phyloP scores from a whole-genome alignment of 257 asterid species.

The Ilex aquifolium region DNA sequence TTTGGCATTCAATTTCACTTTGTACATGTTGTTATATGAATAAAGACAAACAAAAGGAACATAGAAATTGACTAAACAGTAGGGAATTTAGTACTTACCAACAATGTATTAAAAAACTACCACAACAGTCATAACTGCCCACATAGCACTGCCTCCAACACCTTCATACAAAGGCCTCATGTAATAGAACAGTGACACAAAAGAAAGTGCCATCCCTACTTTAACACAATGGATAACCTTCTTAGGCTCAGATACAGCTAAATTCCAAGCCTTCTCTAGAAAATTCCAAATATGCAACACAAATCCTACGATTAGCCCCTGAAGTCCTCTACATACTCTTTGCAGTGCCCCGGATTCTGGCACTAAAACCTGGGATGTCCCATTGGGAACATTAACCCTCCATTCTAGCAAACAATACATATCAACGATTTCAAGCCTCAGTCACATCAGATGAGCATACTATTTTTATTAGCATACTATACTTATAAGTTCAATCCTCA shows the following conservation, averaged over 20 bases:
- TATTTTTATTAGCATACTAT: too few relatives aligned
- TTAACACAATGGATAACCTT: slow-evolving; percentile 61
- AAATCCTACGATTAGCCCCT: slow-evolving; percentile 18
- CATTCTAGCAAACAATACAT: too few relatives aligned
- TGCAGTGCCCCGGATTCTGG: slow-evolving; percentile 18
- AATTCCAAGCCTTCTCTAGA: too few relatives aligned
- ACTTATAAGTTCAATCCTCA: too few relatives aligned
- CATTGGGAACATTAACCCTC: slow-evolving; percentile 50
- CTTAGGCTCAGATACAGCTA: slow-evolving; percentile 8
- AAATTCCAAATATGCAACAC: slow-evolving; percentile 20
- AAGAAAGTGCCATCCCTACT: slow-evolving; percentile 67
- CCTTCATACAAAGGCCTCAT: slow-evolving; percentile 76
- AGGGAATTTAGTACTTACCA: slow-evolving; percentile 32
- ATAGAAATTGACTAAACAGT: too few relatives aligned
- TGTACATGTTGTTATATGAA: too few relatives aligned
- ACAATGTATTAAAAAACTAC: slow-evolving; percentile 76
- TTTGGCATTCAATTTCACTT: too few relatives aligned
- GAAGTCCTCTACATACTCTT: slow-evolving; percentile 14
- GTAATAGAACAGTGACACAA: slow-evolving; percentile 75
- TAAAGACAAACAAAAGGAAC: too few relatives aligned
- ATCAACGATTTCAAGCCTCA: too few relatives aligned
- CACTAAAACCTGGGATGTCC: slow-evolving; percentile 34
- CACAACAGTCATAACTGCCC: slow-evolving; percentile 92
- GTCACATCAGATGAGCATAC: too few relatives aligned
- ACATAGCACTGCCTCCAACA: slow-evolving; percentile 78